A percentile compares a stretch with the other conserved stretches of the same genome.
These are phyloP conservation scores for Dictyostelium discoideum DNA, from an alignment of 78 protist genomes.

Conservation along the genomic window dicty_2.7 NC_007089.4:3208001-3208500, in stretches of 20 bases:
- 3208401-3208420: conserved; percentile 22
- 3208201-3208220: no score
- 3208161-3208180: no score
- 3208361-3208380: conserved; percentile 69
- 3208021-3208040: conserved; percentile 76
- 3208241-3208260: no score
- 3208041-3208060: conserved; percentile 39
- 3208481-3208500: background rate
- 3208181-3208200: background rate
- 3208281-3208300: background rate
- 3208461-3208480: background rate
- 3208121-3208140: conserved; percentile 10
- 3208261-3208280: background rate
- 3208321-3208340: background rate
- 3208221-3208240: background rate
- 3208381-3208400: background rate
- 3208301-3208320: no score
- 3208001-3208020: conserved; percentile 66
- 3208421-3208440: conserved; percentile 16
- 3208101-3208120: conserved; percentile 25
- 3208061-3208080: conserved; percentile 70
- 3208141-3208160: background rate
- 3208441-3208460: background rate
- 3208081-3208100: conserved; percentile 3
- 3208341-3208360: conserved; percentile 23